Percentiles rank a stretch among this genome's conserved stretches.
Conservation (phyloP, 2,329 filamentous ascomycete genomes). For the Pseudonectria foliicola region DNA sequence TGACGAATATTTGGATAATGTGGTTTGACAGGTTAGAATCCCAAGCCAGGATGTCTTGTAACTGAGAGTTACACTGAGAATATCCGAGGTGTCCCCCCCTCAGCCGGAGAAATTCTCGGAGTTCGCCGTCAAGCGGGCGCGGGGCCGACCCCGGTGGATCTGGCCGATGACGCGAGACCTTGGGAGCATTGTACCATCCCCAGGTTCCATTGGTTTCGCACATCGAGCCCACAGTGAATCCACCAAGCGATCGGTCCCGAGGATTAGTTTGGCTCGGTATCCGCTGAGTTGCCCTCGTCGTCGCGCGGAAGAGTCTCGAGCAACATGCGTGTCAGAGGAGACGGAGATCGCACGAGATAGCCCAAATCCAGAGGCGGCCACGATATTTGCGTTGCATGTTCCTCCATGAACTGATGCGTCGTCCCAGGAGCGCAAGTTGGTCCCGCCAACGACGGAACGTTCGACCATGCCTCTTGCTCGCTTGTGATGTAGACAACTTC, state of each 20-base stretch:
- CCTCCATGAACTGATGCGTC: conserved; percentile 22
- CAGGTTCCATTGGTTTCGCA: conserved; percentile 1
- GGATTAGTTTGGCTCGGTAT: too few relatives aligned
- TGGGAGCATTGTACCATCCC: conserved; percentile 11
- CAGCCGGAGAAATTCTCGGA: conserved; percentile 21
- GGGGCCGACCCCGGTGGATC: not conserved
- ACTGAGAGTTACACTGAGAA: too few relatives aligned
- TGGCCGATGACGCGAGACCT: conserved; percentile 13
- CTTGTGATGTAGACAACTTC: conserved; percentile 7
- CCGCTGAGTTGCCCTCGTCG: conserved; percentile 8
- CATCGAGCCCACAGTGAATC: not conserved
- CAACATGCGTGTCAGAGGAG: conserved; percentile 20
- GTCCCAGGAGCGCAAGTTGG: conserved; percentile 15
- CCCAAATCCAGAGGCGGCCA: conserved; percentile 20
- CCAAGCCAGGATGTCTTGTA: not conserved
- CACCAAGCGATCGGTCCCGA: too few relatives aligned
- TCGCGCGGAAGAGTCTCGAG: conserved; percentile 19
- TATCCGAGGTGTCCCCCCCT: not conserved
- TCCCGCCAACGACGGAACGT: conserved; percentile 9
- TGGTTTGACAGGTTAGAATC: not conserved
- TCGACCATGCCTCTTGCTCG: conserved; percentile 10
- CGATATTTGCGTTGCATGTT: conserved; percentile 18
- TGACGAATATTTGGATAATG: conserved; percentile 2
- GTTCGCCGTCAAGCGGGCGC: conserved; percentile 1
- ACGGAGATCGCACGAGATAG: conserved; percentile 19